Base-by-base conservation (phyloP, 2,329 filamentous ascomycete genomes). In the Metarhizium humberi region DNA sequence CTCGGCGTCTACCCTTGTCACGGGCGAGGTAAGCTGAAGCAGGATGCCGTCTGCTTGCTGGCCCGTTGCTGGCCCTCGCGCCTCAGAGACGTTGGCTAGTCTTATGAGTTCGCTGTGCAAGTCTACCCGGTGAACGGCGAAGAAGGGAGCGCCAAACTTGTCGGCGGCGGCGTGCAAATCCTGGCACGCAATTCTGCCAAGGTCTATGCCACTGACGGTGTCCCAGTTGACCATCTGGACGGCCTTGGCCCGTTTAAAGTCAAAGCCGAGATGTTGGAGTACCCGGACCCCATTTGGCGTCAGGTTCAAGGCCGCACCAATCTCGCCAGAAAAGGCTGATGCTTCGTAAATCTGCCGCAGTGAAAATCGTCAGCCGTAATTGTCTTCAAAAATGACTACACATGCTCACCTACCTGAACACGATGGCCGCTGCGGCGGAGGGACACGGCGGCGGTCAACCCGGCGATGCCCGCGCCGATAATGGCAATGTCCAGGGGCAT, bases 81-180 rank as follows among this genome's bases (percentile, higher is more conserved):
- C 45, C 4, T 54, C 51, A n/a, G 38, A 4, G 25, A 51, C 34
- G n/a, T 32, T 47, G 16, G 55, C 49, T 25, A 57, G 29, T 10
- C 55, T 47, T 52, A 57, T 48, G 20, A 57, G 48, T 47, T 57
- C 55, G n/a, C 29, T 43, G 40, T 54, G 55, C 20, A 57, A 29
- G 45, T 57, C 55, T 3, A 57, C 51, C 13, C 51, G 55, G 34
- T 57, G 55, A n/a, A 57, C 50, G 13, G 52, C 36, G 30, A 54
- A 54, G 20, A 48, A 36, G 3, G 55, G 38, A 34, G 38, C 42
- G 7, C 55, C 55, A 49, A 54, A 52, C 18, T 29, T 18, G 6
- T 29, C 36, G 16, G 38, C 30, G 4, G 52, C 55, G n/a, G 32
- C 32, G 11, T 29, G 40, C 7, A 52, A 20, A 30, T 54, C 49